Evolutionary conservation across 441 rosid species (phyloP).

Genomic region (Euphorbia schlechtendalii): DNA sequence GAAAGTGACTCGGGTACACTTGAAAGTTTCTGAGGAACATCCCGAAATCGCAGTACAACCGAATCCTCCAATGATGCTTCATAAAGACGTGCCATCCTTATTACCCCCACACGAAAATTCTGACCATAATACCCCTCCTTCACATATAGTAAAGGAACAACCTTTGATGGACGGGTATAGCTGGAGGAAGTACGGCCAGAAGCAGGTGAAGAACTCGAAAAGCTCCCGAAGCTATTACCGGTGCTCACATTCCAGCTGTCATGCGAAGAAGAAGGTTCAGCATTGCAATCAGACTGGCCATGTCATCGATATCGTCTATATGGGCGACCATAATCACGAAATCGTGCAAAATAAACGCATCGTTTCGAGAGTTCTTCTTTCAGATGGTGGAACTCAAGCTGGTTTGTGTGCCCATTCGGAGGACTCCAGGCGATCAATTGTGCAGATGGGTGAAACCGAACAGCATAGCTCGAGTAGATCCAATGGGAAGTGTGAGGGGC

Average conservation of each 20-base stretch:
- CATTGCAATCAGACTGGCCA: conserved; percentile 15
- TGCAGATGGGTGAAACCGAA: conserved; percentile 16
- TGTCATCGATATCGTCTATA: conserved; percentile 14
- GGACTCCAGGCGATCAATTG: conserved; percentile 9
- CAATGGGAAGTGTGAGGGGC: conserved; percentile 14
- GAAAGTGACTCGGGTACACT: background rate
- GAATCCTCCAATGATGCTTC: background rate
- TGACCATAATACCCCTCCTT: background rate
- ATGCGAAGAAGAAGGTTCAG: conserved; percentile 26
- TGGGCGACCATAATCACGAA: conserved; percentile 24
- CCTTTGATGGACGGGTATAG: conserved; percentile 19
- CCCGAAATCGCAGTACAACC: conserved; percentile 3
- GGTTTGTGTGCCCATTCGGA: conserved; percentile 9
- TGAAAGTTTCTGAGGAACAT: conserved; percentile 2
- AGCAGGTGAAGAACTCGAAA: conserved; percentile 22
- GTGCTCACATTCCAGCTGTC: conserved; percentile 20
- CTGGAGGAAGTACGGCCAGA: conserved; percentile 31
- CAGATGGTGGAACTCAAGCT: conserved; percentile 2
- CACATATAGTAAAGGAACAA: conserved; percentile 1
- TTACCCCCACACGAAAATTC: background rate
- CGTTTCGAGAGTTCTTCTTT: background rate
- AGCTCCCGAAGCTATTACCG: conserved; percentile 24
- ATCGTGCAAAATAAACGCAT: conserved; percentile 13
- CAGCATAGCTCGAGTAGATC: conserved; percentile 22
- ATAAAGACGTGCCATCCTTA: background rate